phyloP scores from a whole-genome alignment of 169 alveolate genomes.

The Blepharisma undulans region DNA sequence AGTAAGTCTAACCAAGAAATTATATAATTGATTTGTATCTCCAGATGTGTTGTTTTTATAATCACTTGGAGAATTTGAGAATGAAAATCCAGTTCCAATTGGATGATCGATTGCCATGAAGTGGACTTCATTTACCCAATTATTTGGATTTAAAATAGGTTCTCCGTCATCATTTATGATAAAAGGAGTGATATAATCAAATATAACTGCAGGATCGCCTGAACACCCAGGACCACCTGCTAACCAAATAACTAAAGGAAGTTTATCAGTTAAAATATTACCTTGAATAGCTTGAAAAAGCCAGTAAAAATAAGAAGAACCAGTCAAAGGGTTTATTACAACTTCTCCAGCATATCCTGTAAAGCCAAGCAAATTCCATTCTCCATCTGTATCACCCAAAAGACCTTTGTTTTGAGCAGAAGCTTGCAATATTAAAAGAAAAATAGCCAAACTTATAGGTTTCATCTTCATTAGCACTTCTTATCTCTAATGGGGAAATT shows the following conservation, averaged over 20 bases:
- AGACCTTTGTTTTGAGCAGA: background rate
- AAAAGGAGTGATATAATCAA: constrained; percentile 36
- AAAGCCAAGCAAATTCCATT: background rate
- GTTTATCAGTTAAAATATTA: background rate
- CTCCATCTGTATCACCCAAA: background rate
- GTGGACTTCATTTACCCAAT: constrained; percentile 42
- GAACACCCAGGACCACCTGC: constrained; percentile 76
- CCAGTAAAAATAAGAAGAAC: constrained; percentile 11
- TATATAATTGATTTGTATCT: constrained; percentile 13
- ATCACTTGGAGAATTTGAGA: background rate
- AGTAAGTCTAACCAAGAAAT: background rate
- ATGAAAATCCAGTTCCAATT: constrained; percentile 44
- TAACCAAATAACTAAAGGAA: constrained; percentile 85
- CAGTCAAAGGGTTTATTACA: background rate
- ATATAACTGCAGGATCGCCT: background rate
- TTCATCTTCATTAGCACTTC: background rate
- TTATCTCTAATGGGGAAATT: background rate
- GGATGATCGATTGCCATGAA: constrained; percentile 39
- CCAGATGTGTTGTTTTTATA: constrained; percentile 11
- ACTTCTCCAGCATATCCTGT: constrained; percentile 21
- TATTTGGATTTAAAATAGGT: background rate
- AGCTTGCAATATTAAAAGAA: background rate
- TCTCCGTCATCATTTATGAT: constrained; percentile 4
- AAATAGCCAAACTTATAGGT: background rate
- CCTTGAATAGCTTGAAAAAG: background rate